Evolutionary conservation across 2,329 filamentous ascomycete species (phyloP), one percentile per base, ranked within the genome.

Genomic region (Lizonia empirigonia): DNA sequence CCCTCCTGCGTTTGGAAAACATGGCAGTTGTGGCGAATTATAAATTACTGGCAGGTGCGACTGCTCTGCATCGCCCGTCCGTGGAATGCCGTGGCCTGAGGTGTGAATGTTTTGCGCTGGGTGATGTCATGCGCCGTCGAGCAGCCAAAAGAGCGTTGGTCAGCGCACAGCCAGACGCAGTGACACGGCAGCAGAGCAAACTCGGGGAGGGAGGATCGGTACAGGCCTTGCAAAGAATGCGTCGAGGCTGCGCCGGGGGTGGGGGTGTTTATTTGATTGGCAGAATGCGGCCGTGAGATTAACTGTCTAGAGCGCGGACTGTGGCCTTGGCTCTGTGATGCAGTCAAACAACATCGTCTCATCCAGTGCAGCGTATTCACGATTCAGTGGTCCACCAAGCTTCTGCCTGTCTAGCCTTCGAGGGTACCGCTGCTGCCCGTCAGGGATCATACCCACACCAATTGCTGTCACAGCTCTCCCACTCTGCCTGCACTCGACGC

Each of bases 1-100:
- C 69, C 45, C 70, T 51, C 47, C 63, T 52, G 22, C 69, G 66
- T 40, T 58, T 63, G 50, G 60, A 53, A 55, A 73, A 73, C 69
- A 73, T 71, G 53, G 42, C 23, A 12, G 26, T 39, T 37, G 29
- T 67, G 55, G 16, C 16, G 22, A 49, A 63, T 65, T 61, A 56
- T 49, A 49, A 45, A 60, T 62, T 62, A 66, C 23, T 30, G 58
- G 54, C 38, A 41, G 41, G 32, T 20, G 60, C 59, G 56, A 55
- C 55, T 53, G 49, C 40, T 48, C 50, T 59, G 65, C 68, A 70
- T 70, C 29, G 49, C 37, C 42, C 34, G 42, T 44, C 53, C 37
- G 36, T 45, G 45, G 40, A 38, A 26, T 56, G 46, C 49, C 18
- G 40, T 26, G 9, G 35, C 47, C 49, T 55, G 45, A 26, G 51